These are phyloP conservation scores for Fusarium decemcellulare DNA, from an alignment of 2,329 filamentous ascomycete genomes.

Conservation along the genomic window DNA sequence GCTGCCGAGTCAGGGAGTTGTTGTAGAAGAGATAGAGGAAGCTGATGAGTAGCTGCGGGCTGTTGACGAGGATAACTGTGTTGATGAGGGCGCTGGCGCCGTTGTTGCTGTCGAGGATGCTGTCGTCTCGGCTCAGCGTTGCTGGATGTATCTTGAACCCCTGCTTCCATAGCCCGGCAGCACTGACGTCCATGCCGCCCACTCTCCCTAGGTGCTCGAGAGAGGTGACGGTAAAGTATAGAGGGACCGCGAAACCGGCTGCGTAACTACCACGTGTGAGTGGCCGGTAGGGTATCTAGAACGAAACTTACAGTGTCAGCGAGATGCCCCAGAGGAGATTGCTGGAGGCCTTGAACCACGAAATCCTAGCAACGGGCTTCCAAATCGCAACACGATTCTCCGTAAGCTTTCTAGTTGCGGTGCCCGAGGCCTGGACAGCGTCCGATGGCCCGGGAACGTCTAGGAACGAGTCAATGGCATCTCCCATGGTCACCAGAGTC, in stretches of 20 bases:
- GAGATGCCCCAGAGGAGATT: not conserved
- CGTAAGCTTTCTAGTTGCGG: too few species aligned
- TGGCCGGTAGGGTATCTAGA: too few species aligned
- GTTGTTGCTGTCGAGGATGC: not conserved
- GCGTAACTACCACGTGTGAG: too few species aligned
- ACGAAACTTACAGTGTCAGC: not conserved
- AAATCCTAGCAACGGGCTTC: not conserved
- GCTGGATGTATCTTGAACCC: not conserved
- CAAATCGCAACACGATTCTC: not conserved
- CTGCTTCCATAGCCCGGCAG: not conserved
- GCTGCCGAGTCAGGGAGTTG: slow-evolving; percentile 4
- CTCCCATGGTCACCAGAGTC: not conserved
- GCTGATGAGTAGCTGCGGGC: not conserved
- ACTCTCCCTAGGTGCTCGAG: not conserved
- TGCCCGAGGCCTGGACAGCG: too few species aligned
- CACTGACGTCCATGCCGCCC: not conserved
- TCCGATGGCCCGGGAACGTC: not conserved
- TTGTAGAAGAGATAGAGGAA: slow-evolving; percentile 7
- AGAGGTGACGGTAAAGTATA: too few species aligned
- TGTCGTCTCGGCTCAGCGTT: not conserved
- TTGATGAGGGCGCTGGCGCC: not conserved
- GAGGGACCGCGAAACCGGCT: too few species aligned
- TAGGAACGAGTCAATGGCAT: not conserved
- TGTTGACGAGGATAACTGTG: not conserved
- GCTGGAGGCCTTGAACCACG: not conserved